phyloP scores from a whole-genome alignment of 371 early-diverging fungal genomes.

The Actinomucor elegans region DNA sequence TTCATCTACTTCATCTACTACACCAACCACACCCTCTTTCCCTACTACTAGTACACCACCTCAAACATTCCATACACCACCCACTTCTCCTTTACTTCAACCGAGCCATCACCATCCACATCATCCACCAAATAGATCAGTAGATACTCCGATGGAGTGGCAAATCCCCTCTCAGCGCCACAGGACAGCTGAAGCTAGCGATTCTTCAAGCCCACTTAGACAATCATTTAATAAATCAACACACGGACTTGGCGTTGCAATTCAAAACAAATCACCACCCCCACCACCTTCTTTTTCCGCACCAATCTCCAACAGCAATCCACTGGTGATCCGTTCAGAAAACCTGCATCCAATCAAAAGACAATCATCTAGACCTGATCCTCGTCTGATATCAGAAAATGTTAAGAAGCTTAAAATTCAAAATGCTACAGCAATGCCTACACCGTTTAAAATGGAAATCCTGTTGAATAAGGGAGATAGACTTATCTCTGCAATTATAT shows the following conservation, averaged over 20 bases:
- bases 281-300: neutral
- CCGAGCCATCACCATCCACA: neutral
- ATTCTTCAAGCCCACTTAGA: no score
- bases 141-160: no score
- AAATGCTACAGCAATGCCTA: neutral
- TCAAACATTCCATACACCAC: no score
- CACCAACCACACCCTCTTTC: neutral
- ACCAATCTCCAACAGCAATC: neutral
- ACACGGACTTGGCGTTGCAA: no score
- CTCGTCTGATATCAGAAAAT: neutral
- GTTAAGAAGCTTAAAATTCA: neutral
- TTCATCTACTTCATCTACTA: neutral
- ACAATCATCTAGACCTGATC: conserved; percentile 1
- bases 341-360: neutral
- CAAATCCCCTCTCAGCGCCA: no score
- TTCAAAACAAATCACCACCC: neutral
- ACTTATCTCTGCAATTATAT: neutral
- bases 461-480: neutral
- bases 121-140: neutral
- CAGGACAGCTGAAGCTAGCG: no score
- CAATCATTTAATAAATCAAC: no score
- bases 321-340: neutral
- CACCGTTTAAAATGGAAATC: neutral
- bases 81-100: no score
- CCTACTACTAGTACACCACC: neutral